Evolutionary conservation across 1,139 yeast genomes (phyloP), one percentile per base, ranked within the genome.

Genomic region (Petasospora fabianii): DNA sequence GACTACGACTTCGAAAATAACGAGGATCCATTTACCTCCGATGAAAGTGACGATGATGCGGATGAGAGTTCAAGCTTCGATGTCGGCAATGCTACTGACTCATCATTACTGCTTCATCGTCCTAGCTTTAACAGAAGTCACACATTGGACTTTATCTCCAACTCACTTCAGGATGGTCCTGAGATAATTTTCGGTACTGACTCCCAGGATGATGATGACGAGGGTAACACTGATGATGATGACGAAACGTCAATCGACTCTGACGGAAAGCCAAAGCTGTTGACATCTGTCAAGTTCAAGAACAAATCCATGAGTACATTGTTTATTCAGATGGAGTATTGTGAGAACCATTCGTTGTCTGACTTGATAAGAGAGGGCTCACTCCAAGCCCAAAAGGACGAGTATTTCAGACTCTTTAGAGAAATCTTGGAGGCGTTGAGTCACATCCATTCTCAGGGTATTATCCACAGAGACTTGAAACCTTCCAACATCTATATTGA

Each of bases 401-500:
- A 86, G 53, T 90, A 88, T 55, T 94, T 97, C 96, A 69, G 96
- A 44, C 64, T 90, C 5, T 76, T 92, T 49, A 69, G 97, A 30
- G 97, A 94, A 56, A 76, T 92, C 6, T 65, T 92, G 16, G 98
- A 92, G 54, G 99, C 97, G 0, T 73, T 94, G 34, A 77, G 84
- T 7, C 94, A 94, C 55, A 92, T 94, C 38, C 98, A 94, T 56
- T 69, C 87, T 2, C 95, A 87, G 58, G 97, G 97, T 0, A 86
- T 90, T 38, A 92, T 94, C 49, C 98, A 94, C 62, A 71, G 98
- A 41, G 99, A 94, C 59, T 71, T 94, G 54, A 94, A 94, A 58
- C 98, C 98, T 1, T 84, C 84, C 74, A 94, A 94, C 59, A 87
- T 94, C 60, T 94, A 94, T 66, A 90, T 94, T 51, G 98, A 92